Conservation (phyloP, 1,284 basidiomycete genomes). For the Tylopilus sp. region DNA sequence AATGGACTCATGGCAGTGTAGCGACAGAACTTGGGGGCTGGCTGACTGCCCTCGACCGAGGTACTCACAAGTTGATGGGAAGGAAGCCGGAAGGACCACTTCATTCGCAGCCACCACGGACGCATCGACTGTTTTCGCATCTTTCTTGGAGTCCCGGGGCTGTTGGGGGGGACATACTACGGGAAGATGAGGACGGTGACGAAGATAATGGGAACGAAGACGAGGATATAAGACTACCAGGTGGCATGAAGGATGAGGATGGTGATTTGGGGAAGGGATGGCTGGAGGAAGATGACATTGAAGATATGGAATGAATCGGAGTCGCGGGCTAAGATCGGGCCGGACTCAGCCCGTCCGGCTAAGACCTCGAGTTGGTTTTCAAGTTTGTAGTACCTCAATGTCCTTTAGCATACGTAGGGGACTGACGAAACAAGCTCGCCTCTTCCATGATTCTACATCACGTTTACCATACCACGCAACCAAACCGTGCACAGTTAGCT, state of each 20-base stretch:
- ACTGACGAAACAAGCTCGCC: slow-evolving; percentile 8
- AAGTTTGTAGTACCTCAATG: slow-evolving; percentile 8
- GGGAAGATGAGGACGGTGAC: slow-evolving; percentile 40
- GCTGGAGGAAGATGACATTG: slow-evolving; percentile 78
- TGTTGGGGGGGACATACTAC: slow-evolving; percentile 40
- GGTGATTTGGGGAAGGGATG: slow-evolving; percentile 55
- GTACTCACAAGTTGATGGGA: slow-evolving; percentile 35
- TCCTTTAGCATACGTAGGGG: slow-evolving; percentile 1
- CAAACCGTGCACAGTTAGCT: slow-evolving; percentile 1
- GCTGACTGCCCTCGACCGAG: slow-evolving; percentile 55
- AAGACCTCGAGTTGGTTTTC: background rate
- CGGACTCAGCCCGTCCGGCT: background rate
- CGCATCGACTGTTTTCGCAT: slow-evolving; percentile 66
- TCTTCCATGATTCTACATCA: background rate
- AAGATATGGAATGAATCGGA: slow-evolving; percentile 51
- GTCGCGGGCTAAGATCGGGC: background rate
- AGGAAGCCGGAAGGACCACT: background rate
- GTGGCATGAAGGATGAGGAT: slow-evolving; percentile 33
- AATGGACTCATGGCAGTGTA: slow-evolving; percentile 65
- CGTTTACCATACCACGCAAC: background rate
- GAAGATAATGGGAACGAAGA: slow-evolving; percentile 25
- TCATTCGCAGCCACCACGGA: slow-evolving; percentile 47
- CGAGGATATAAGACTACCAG: slow-evolving; percentile 34
- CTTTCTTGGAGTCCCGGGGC: slow-evolving; percentile 56
- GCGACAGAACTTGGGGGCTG: slow-evolving; percentile 72